Conservation (phyloP, 2,329 filamentous ascomycete species). For the Colletotrichum sp. region DNA sequence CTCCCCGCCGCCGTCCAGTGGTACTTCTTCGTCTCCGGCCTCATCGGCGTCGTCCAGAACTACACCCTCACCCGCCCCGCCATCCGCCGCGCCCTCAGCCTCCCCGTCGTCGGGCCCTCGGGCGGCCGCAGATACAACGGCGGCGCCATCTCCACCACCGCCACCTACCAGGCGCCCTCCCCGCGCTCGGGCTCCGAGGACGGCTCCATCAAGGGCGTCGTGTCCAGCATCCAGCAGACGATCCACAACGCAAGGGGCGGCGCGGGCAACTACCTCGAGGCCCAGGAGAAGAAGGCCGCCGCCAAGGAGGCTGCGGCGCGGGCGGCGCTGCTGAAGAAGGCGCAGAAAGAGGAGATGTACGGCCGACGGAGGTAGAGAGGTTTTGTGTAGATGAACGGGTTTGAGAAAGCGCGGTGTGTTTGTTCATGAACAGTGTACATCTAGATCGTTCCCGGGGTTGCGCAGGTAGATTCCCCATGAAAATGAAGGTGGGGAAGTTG, state of each 20-base stretch:
- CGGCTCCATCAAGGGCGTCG: constrained; percentile 33
- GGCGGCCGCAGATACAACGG: constrained; percentile 5
- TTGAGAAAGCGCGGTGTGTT: constrained; percentile 25
- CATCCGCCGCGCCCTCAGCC: constrained; percentile 41
- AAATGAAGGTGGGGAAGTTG: constrained; percentile 22
- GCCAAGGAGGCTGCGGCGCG: constrained; percentile 34
- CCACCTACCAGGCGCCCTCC: constrained; percentile 33
- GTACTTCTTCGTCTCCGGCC: constrained; percentile 49
- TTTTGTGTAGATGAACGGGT: constrained; percentile 16
- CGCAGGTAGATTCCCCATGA: not conserved
- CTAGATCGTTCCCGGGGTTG: not conserved
- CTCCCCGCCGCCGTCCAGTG: constrained; percentile 53
- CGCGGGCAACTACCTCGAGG: constrained; percentile 32
- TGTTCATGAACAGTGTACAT: constrained; percentile 12
- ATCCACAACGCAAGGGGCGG: constrained; percentile 35
- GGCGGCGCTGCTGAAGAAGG: constrained; percentile 33
- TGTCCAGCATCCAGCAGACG: constrained; percentile 43
- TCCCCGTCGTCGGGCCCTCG: constrained; percentile 35
- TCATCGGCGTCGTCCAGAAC: constrained; percentile 36
- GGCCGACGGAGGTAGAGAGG: constrained; percentile 35
- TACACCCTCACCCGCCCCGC: constrained; percentile 40
- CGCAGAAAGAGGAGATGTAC: constrained; percentile 34
- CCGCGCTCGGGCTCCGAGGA: constrained; percentile 19
- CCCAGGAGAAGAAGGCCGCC: constrained; percentile 31
- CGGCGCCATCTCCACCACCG: constrained; percentile 1